These are phyloP conservation scores for Trypanosoma melophagium DNA, from an alignment of 208 protist species.

Conservation along the genomic window DNA sequence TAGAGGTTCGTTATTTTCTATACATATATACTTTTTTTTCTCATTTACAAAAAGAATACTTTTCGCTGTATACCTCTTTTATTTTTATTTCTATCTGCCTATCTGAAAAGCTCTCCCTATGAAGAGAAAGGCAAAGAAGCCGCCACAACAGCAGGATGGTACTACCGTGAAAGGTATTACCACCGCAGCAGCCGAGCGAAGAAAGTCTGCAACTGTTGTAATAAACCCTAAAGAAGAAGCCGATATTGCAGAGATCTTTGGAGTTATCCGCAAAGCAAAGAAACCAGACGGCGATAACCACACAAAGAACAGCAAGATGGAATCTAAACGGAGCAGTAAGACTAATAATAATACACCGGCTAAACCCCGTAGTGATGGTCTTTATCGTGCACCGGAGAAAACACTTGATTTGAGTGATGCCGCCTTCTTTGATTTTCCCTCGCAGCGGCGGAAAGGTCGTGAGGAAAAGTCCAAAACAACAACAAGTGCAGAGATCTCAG, in stretches of 20 bases:
- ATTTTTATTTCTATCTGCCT: neutral
- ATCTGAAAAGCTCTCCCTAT: neutral
- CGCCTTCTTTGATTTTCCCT: conserved; percentile 68
- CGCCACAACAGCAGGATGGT: neutral
- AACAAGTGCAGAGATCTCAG: conserved; percentile 10
- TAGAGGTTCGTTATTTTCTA: too few relatives aligned
- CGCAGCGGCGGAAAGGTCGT: conserved; percentile 3
- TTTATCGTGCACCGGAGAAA: conserved; percentile 79
- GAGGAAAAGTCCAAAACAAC: too few relatives aligned
- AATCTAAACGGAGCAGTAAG: neutral
- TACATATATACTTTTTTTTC: too few relatives aligned
- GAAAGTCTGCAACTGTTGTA: neutral
- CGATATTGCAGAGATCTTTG: conserved; percentile 34
- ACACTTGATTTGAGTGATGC: conserved; percentile 75
- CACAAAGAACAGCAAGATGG: neutral
- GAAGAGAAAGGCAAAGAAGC: conserved; percentile 30
- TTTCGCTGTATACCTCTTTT: too few relatives aligned
- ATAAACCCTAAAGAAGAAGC: neutral
- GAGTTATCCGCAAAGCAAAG: conserved; percentile 14
- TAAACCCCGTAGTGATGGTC: conserved; percentile 43
- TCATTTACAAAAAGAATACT: too few relatives aligned
- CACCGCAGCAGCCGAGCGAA: neutral
- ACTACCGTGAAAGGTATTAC: neutral
- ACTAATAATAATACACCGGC: neutral
- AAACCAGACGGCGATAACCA: neutral